phyloP scores from a whole-genome alignment of 2,329 filamentous ascomycete genomes.

The Emydomyces testavorans region DNA sequence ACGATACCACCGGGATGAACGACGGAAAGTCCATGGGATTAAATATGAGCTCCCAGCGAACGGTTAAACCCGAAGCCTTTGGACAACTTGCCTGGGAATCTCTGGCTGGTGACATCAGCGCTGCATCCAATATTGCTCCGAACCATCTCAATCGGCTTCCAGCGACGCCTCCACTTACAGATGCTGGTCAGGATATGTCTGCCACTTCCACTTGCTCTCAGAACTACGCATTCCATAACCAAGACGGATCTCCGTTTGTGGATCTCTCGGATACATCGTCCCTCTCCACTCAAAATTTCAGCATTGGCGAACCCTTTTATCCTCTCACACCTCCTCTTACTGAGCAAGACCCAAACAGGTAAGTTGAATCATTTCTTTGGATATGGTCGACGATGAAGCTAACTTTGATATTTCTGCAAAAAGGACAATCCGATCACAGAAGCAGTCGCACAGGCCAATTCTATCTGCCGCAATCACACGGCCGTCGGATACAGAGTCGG shows the following conservation, averaged over 20 bases:
- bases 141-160: slow-evolving; percentile 26
- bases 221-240: slow-evolving; percentile 29
- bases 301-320: slow-evolving; percentile 31
- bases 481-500: slow-evolving; percentile 28
- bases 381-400: neutral
- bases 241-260: slow-evolving; percentile 30
- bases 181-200: slow-evolving; percentile 33
- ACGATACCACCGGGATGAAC: slow-evolving; percentile 23
- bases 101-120: slow-evolving; percentile 1
- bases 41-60: slow-evolving; percentile 23
- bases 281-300: slow-evolving; percentile 27
- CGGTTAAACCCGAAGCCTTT: slow-evolving; percentile 29
- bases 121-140: neutral
- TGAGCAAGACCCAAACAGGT: slow-evolving; percentile 35
- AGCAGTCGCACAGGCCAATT: slow-evolving; percentile 29
- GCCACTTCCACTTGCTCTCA: slow-evolving; percentile 32
- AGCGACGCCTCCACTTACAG: slow-evolving; percentile 34
- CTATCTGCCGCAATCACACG: slow-evolving; percentile 26
- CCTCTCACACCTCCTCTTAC: slow-evolving; percentile 30
- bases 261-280: slow-evolving; percentile 27
- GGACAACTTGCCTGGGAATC: slow-evolving; percentile 17
- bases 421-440: slow-evolving; percentile 33
- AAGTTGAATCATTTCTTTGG: slow-evolving; percentile 14
- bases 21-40: slow-evolving; percentile 29
- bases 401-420: neutral